Evolutionary conservation across 345 rosid species (phyloP), one percentile per base, ranked within the genome.

Genomic region (Euphorbia tirucalli): DNA sequence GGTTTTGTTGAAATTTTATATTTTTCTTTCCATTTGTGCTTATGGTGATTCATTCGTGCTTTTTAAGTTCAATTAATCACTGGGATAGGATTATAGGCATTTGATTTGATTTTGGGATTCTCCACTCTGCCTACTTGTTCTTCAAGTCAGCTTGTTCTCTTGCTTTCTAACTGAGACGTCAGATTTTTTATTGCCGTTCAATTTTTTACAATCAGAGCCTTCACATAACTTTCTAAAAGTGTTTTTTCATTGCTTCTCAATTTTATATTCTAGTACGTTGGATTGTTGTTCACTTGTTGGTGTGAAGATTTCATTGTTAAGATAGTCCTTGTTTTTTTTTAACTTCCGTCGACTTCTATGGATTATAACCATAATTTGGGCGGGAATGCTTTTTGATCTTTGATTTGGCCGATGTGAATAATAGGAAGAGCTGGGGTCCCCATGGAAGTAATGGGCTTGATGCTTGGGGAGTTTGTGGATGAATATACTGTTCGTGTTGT

Each of bases 371-470:
- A 44, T 49, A 35, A 49, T 28, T 71, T 66, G 72, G n/a, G 1
- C 22, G 37, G 4, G 14, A 66, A 22, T 73, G 4, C 5, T 52
- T 69, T 58, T 76, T 22, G 0, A 41, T 16, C 16, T 49, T 28
- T 11, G 13, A 54, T n/a, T n/a, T 32, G 63, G 22, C 58, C 27
- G 0, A 48, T 39, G 39, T 64, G 63, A 70, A 70, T 68, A 60
- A 60, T 71, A 91, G 98, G 98, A 59, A 91, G 99, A 81, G 99
- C 98, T 85, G 98, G 99, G 64, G 99, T 96, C 41, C 99, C 99
- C 57, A 96, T 96, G 99, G 98, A 96, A 70, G 99, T 96, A 1
- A 96, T 96, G 99, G 99, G 99, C 27, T 68, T 96, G 94, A 96
- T 96, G 99, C 87, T 93, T 31, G 99, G 99, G 61, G 99, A 96